phyloP scores from a whole-genome alignment of 1,139 yeast species.

The Suhomyces kunorum region DNA sequence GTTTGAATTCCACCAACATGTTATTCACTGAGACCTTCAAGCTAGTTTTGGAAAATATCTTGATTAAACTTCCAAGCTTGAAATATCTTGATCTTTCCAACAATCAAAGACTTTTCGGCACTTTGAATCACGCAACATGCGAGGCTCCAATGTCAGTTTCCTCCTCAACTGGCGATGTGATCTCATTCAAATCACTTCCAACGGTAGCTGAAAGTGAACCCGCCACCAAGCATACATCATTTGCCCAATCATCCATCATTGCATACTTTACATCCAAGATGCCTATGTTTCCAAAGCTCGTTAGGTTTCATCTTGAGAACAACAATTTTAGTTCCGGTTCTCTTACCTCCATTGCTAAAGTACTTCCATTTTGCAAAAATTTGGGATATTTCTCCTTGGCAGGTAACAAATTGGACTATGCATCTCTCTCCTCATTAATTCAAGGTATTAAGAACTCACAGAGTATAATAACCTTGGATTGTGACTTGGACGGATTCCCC shows the following conservation, averaged over 20 bases:
- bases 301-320: conserved; percentile 62
- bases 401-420: conserved; percentile 57
- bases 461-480: conserved; percentile 42
- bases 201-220: not conserved
- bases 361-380: conserved; percentile 59
- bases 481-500: conserved; percentile 42
- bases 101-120: conserved; percentile 58
- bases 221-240: not conserved
- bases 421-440: conserved; percentile 41
- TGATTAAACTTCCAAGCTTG: conserved; percentile 50
- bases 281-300: conserved; percentile 59
- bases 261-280: conserved; percentile 51
- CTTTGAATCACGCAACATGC: conserved; percentile 7
- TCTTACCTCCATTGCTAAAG: conserved; percentile 58
- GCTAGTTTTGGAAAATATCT: conserved; percentile 33
- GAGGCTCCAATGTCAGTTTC: not conserved
- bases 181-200: not conserved
- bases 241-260: conserved; percentile 21
- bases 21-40: conserved; percentile 34
- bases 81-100: conserved; percentile 69
- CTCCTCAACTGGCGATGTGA: not conserved
- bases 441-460: conserved; percentile 45
- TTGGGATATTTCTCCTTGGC: conserved; percentile 59
- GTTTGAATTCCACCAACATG: conserved; percentile 54
- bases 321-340: conserved; percentile 51